phyloP scores from a whole-genome alignment of 148 eudicot species.

The Vaccinium corymbosum region DNA sequence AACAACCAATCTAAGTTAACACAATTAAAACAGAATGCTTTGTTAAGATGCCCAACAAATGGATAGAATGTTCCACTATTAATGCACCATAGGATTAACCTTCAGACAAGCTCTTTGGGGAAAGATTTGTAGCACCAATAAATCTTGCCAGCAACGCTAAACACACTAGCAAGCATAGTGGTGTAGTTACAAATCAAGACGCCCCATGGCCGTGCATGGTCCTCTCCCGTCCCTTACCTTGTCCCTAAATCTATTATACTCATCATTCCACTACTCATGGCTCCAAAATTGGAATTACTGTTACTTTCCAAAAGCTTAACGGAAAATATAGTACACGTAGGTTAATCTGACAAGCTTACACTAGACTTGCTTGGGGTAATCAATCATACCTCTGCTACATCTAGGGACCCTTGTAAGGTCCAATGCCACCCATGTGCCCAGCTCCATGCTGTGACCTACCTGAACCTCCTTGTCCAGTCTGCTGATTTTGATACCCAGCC shows the following conservation, averaged over 20 bases:
- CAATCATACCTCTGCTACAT: constrained; percentile 1
- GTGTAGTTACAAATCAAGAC: neutral
- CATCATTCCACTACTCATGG: neutral
- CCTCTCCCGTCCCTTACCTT: neutral
- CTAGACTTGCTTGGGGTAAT: neutral
- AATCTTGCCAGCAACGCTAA: neutral
- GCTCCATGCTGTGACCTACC: constrained; percentile 3
- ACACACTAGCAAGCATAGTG: neutral
- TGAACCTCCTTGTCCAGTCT: constrained; percentile 10
- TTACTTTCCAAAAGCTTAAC: neutral
- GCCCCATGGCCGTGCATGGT: neutral
- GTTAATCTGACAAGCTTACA: constrained; percentile 1
- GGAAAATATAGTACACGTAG: neutral
- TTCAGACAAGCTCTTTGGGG: neutral
- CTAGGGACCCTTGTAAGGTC: constrained; percentile 6
- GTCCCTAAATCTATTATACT: neutral
- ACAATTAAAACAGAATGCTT: neutral
- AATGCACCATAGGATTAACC: neutral
- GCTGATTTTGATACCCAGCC: constrained; percentile 14
- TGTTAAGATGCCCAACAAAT: neutral
- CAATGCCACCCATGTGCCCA: constrained; percentile 8
- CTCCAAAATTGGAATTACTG: neutral
- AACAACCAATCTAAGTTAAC: neutral
- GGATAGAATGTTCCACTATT: neutral
- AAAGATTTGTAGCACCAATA: neutral